Percentiles rank a stretch among this genome's conserved stretches.
Conservation (phyloP, 2,329 filamentous ascomycete genomes). For the Lecanicillium sp. region DNA sequence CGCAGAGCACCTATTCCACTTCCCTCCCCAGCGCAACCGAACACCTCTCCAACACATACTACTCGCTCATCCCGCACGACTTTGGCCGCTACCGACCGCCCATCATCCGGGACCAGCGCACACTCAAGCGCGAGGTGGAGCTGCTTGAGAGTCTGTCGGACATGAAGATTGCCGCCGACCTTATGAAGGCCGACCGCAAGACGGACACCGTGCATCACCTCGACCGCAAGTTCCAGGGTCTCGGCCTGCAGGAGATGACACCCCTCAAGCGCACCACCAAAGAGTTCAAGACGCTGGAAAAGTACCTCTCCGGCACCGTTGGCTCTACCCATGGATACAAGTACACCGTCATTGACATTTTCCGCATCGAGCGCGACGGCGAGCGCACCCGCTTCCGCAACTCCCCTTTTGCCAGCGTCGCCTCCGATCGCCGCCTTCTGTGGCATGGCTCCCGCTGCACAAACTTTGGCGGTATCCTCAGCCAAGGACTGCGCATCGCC, state of each 20-base stretch:
- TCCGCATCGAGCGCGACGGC: conserved; percentile 70
- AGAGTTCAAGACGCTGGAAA: conserved; percentile 58
- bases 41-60: conserved; percentile 68
- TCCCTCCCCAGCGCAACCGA: conserved; percentile 39
- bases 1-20: conserved; percentile 33
- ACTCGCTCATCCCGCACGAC: conserved; percentile 72
- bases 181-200: conserved; percentile 60
- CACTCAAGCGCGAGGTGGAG: conserved; percentile 69
- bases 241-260: conserved; percentile 71
- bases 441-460: conserved; percentile 83
- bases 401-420: conserved; percentile 42
- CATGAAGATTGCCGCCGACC: conserved; percentile 73
- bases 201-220: conserved; percentile 52
- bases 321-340: conserved; percentile 57
- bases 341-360: conserved; percentile 65
- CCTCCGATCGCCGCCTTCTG: conserved; percentile 65
- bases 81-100: conserved; percentile 71
- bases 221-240: conserved; percentile 63
- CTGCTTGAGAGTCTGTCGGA: conserved; percentile 74
- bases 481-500: conserved; percentile 82
- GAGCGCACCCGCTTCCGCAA: conserved; percentile 62
- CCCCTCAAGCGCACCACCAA: conserved; percentile 47
- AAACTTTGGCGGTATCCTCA: conserved; percentile 82
- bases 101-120: conserved; percentile 46
- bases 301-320: conserved; percentile 61